phyloP scores from a whole-genome alignment of 805 yeast species.

The Blastobotrys mokoenaii region DNA sequence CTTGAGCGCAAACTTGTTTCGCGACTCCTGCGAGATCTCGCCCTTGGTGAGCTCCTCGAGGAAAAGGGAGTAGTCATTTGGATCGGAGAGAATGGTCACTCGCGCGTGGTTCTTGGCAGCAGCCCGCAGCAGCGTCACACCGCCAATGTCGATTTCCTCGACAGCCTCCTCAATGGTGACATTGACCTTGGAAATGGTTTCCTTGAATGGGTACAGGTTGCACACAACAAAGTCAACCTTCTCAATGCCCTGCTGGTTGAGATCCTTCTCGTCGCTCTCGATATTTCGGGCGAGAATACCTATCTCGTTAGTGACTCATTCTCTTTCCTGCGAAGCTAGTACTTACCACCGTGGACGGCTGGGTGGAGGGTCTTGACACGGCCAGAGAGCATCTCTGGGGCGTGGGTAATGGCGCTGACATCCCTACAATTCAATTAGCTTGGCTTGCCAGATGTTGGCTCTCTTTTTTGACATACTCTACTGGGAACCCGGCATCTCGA shows the following conservation, averaged over 20 bases:
- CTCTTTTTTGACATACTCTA: slow-evolving; percentile 38
- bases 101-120: slow-evolving; percentile 98
- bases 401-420: slow-evolving; percentile 89
- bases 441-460: neutral
- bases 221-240: slow-evolving; percentile 97
- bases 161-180: slow-evolving; percentile 97
- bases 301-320: no score
- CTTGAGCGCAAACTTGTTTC: slow-evolving; percentile 83
- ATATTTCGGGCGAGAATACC: slow-evolving; percentile 84
- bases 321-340: no score
- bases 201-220: slow-evolving; percentile 96
- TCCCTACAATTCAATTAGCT: slow-evolving; percentile 34
- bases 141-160: slow-evolving; percentile 97
- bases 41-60: slow-evolving; percentile 71
- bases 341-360: slow-evolving; percentile 76
- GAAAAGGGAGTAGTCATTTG: slow-evolving; percentile 83
- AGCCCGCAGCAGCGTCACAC: slow-evolving; percentile 94
- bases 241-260: slow-evolving; percentile 81
- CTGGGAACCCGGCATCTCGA: slow-evolving; percentile 97
- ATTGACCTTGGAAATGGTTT: slow-evolving; percentile 89
- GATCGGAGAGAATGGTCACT: slow-evolving; percentile 93
- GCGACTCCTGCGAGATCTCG: slow-evolving; percentile 60
- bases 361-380: slow-evolving; percentile 98
- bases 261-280: slow-evolving; percentile 83
- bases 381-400: slow-evolving; percentile 98